Base-by-base conservation (phyloP, 768 basidiomycete genomes). In the Pisolithus sp. region DNA sequence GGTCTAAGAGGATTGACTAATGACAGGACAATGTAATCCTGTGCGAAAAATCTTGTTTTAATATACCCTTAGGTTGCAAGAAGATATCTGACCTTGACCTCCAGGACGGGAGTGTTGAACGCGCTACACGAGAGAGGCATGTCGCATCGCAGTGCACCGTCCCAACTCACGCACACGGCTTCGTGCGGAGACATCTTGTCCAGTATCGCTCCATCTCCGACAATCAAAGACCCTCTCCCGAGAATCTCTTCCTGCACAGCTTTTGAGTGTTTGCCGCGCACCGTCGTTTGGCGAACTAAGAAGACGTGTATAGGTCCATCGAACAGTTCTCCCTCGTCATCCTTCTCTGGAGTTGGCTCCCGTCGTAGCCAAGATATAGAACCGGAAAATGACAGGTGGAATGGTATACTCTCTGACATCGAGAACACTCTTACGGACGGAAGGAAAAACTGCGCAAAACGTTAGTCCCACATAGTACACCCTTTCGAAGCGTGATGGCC, bases 381-480 rank as follows among this genome's bases (percentile, higher is more conserved):
- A 69, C 76, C 82, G 39, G 69, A 73, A 20, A 87, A 68, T 52
- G 85, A 83, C 37, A 87, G 57, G 59, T 85, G 82, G 64, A 86
- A 83, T 1, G 84, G 83, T 15, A 87, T 81, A 7, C 65, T 71
- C 51, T 85, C 82, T 2, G 68, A 60, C 18, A 82, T 50, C 6
- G 76, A 75, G 65, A 78, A 87, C 17, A 83, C 75, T 49, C 81
- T 77, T 7, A 76, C 76, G 3, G 74, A 73, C 18, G 85, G 85
- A 18, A 86, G 66, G 60, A 85, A 82, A 18, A 86, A 63, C 85
- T 86, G 59, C 40, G 57, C 15, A 38, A 17, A 46, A 39, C 17
- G 23, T 59, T 51, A 50, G 15, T 2, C 7, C 38, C 39, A 31
- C 3, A 1, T 21, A 10, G 46, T 18, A 7, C 7, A n/a, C 30